Base-by-base conservation (phyloP, 2,329 filamentous ascomycete genomes). In the Colletotrichum theobromicola region DNA sequence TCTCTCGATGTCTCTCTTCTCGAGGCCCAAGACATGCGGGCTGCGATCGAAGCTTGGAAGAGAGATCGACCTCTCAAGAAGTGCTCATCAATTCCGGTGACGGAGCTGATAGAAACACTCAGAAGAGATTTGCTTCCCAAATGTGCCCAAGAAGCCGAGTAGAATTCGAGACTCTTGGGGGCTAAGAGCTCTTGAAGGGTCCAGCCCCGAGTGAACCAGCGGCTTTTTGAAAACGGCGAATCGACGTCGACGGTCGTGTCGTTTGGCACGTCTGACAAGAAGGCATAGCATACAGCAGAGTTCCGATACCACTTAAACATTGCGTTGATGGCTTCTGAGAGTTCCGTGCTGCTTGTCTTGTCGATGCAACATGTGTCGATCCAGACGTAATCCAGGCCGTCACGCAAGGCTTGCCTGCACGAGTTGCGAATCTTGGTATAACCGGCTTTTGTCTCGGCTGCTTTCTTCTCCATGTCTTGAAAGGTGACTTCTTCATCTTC, bases 401-500 rank as follows among this genome's bases (percentile, higher is more conserved):
- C 21, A 3, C 4, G 12, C 6, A 55, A 53, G 1, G 80, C 77
- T 10, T 77, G 69, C 1, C 55, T 50, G 66, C 77, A 79, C 4
- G 77, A 76, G 6, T 70, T 60, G 7, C 67, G 50, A 10, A 82
- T 74, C 62, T 83, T 82, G 4, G n/a, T 46, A 21, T 72, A 81
- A 0, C 79, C 80, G 1, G 9, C 18, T 53, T 30, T 37, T 5
- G 42, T 15, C 7, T 5, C 16, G 6, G 28, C 28, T 4, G 30
- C 3, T 8, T 50, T 26, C 15, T 35, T 4, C 74, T 68, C 53
- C 28, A 79, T 71, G 16, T 81, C 79, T 18, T 81, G 76, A 34
- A 80, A 80, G 3, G 74, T 76, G 2, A 83, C 77, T 58, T 84
- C 82, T 1, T 79, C 79, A 2, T 78, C 67, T 9, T 75, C 79